Evolutionary conservation across 1,284 basidiomycete genomes (phyloP), one percentile per base, ranked within the genome.

Genomic region (Leucoagaricus sp.): DNA sequence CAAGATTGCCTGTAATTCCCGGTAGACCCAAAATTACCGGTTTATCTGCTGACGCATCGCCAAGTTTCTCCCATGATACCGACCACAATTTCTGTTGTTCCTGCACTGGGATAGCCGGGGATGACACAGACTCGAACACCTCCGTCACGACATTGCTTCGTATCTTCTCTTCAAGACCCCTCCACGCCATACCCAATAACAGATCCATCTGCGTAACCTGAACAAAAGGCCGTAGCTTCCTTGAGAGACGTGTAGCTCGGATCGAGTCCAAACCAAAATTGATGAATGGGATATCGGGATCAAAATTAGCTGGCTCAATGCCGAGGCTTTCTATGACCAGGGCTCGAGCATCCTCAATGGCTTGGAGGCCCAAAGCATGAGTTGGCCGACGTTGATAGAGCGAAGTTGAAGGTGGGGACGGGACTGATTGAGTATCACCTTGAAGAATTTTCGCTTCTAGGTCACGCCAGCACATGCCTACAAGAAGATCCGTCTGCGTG

Each of bases 201-300:
- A 77, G 65, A 55, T 76, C 73, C 12, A 76, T 64, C 49, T 76
- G 74, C 0, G 72, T 68, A 21, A 76, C 62, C 21, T 64, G 49
- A 1, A 74, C 49, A 10, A 68, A 58, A 0, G 69, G 62, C 4
- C 69, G 67, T 25, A 77, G 65, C 1, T 65, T 64, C 45, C 67
- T 65, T 5, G 74, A 71, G 12, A 76, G 62, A 10, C 69, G 65
- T 2, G 69, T 69, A 2, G 76, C 75, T 3, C 70, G 67, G 1
- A 77, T 64, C 0, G 76, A 78, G 58, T 78, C 76, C 13, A 77
- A 64, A 12, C 76, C 77, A 49, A 75, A 78, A 3, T 70, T 64
- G 2, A 72, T 75, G 47, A 79, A 64, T 0, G 76, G 77, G 1
- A 75, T 71, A 28, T 75, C 70, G 2, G 61, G 58, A 13, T 67